Conservation (phyloP, 2,329 filamentous ascomycete genomes). For the Trichoderma afroharzianum region DNA sequence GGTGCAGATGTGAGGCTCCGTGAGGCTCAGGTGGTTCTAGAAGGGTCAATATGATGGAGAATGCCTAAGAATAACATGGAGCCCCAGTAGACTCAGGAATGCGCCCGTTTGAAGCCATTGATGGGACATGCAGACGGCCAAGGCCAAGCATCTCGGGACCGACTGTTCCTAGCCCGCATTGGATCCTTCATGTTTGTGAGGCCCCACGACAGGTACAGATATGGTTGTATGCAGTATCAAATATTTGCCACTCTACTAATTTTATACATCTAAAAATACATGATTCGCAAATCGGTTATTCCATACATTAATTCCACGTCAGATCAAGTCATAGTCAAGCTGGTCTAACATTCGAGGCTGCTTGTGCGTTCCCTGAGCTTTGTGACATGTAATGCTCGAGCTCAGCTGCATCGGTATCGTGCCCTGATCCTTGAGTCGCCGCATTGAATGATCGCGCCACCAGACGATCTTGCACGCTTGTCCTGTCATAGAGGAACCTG, state of each 20-base stretch:
- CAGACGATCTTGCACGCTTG: conserved; percentile 10
- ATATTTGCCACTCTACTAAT: neutral
- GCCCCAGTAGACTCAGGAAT: neutral
- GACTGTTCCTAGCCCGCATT: neutral
- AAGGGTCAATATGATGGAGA: neutral
- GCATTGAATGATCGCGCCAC: conserved; percentile 13
- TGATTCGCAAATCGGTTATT: neutral
- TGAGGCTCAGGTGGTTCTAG: neutral
- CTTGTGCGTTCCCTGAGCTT: neutral
- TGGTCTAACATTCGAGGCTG: neutral
- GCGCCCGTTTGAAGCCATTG: neutral
- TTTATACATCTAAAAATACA: neutral
- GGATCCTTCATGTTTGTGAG: neutral
- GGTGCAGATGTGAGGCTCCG: neutral
- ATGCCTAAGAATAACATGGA: neutral
- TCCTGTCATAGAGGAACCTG: conserved; percentile 12
- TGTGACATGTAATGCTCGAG: conserved; percentile 8
- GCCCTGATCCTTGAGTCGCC: neutral
- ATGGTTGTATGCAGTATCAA: neutral
- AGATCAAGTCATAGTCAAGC: neutral
- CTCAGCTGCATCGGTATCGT: neutral
- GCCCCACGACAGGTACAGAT: neutral
- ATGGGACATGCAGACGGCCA: neutral
- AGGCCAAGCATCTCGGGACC: neutral
- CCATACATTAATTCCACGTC: neutral